phyloP scores from a whole-genome alignment of 2,329 filamentous ascomycete genomes.

The Albifimbria verrucaria region DNA sequence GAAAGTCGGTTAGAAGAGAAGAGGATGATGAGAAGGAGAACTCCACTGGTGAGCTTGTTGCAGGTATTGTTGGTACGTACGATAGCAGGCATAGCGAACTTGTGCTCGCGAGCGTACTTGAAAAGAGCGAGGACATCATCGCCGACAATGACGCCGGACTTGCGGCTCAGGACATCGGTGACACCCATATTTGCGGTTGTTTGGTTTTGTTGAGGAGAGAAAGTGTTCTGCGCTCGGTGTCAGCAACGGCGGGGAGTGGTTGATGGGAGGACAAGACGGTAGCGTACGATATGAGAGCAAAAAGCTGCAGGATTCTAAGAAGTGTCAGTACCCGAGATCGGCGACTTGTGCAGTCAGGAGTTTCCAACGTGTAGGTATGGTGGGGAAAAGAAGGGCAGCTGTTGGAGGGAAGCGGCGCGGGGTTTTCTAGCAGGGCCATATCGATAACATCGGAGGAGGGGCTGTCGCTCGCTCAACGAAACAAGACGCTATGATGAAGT shows the following conservation, averaged over 20 bases:
- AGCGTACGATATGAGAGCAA: constrained; percentile 10
- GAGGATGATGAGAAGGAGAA: no score
- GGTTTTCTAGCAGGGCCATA: neutral
- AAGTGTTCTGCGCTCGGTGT: constrained; percentile 1
- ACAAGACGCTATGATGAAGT: neutral
- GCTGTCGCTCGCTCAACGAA: neutral
- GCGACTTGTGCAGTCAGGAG: neutral
- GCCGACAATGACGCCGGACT: constrained; percentile 52
- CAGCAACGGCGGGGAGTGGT: constrained; percentile 5
- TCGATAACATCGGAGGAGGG: neutral
- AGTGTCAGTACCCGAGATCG: neutral
- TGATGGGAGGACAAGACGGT: constrained; percentile 10
- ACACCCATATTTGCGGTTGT: constrained; percentile 33
- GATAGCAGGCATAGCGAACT: constrained; percentile 85
- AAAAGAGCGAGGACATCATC: constrained; percentile 66
- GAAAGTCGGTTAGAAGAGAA: no score
- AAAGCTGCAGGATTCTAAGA: constrained; percentile 11
- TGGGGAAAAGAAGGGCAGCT: no score
- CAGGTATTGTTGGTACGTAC: constrained; percentile 34
- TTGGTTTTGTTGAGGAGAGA: constrained; percentile 10
- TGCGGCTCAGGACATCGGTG: constrained; percentile 44
- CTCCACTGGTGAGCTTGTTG: neutral
- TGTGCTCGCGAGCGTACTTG: constrained; percentile 82
- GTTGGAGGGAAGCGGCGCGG: neutral
- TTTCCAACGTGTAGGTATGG: neutral